Evolutionary conservation across 257 asterid genomes (phyloP).

Genomic region (Verbascum thapsus): DNA sequence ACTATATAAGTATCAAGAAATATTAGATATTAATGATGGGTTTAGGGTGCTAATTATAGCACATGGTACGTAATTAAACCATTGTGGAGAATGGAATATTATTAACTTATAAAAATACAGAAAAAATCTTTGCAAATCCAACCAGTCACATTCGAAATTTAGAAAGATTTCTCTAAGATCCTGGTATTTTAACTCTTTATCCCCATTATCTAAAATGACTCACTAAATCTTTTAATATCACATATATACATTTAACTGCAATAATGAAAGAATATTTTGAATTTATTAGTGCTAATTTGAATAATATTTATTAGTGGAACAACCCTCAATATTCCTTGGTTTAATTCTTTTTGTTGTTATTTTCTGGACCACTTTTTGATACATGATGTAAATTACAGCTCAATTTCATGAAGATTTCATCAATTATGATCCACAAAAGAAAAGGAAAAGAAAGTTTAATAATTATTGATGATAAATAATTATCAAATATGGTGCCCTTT

Average conservation of each 20-base stretch:
- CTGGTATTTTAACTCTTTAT: conserved; percentile 32
- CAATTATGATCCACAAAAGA: background rate
- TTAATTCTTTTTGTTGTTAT: conserved; percentile 29
- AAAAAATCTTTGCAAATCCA: conserved; percentile 54
- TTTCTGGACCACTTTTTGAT: conserved; percentile 25
- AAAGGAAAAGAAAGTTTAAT: background rate
- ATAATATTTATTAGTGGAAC: conserved; percentile 13
- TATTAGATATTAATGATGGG: background rate
- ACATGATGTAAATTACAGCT: conserved; percentile 14
- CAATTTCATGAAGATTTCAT: conserved; percentile 27
- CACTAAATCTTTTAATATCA: conserved; percentile 41
- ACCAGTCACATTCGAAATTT: conserved; percentile 36
- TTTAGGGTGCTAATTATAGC: conserved; percentile 30
- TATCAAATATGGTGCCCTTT: too few relatives aligned
- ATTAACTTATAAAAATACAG: conserved; percentile 14
- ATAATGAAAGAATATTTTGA: conserved; percentile 21
- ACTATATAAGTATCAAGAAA: too few relatives aligned
- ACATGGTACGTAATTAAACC: conserved; percentile 45
- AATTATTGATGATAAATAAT: background rate
- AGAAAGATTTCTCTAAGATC: conserved; percentile 40
- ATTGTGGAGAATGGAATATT: conserved; percentile 26
- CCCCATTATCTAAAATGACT: conserved; percentile 34
- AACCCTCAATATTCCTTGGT: conserved; percentile 11
- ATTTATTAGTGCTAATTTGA: background rate
- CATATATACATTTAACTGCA: conserved; percentile 8